A percentile compares a stretch with the other conserved stretches of the same genome.
These are phyloP conservation scores for Zoysia pacifica DNA, from an alignment of 176 grass and related monocot species.

Conservation along the genomic window DNA sequence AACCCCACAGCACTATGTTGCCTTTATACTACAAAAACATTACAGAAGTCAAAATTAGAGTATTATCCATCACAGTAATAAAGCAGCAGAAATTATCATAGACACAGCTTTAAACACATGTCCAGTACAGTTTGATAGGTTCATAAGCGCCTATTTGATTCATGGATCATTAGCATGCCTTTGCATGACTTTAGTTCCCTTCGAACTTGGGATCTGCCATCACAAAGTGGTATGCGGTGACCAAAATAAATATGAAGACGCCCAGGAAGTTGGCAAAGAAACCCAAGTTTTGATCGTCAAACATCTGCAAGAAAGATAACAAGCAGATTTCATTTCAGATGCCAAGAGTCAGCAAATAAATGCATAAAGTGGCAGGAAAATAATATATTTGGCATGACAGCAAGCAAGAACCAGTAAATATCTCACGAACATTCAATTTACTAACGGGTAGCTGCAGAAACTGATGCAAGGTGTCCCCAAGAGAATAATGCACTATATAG, in stretches of 20 bases:
- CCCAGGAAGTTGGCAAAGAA: conserved; percentile 94
- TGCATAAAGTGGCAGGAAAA: not conserved
- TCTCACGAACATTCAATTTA: not conserved
- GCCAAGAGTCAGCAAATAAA: conserved; percentile 3
- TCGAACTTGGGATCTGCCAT: conserved; percentile 74
- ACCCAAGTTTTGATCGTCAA: conserved; percentile 89
- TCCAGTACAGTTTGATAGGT: not conserved
- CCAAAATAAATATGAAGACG: conserved; percentile 84
- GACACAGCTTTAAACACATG: not conserved
- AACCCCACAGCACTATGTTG: not conserved
- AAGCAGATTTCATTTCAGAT: not conserved
- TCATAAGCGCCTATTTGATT: not conserved
- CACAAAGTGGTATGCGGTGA: conserved; percentile 83
- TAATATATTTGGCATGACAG: not conserved
- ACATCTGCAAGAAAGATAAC: conserved; percentile 60
- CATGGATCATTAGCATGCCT: conserved; percentile 7
- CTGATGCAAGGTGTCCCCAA: not conserved
- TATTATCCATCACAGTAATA: conserved; percentile 9
- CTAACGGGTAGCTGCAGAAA: not conserved
- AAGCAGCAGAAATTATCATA: not conserved
- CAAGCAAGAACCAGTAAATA: conserved; percentile 5
- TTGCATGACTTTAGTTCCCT: not conserved
- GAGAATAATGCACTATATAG: not conserved
- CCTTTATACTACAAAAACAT: not conserved
- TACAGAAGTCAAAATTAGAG: not conserved